phyloP scores from a whole-genome alignment of 2,329 filamentous ascomycete species.

The Paracoccidioides lutzii region DNA sequence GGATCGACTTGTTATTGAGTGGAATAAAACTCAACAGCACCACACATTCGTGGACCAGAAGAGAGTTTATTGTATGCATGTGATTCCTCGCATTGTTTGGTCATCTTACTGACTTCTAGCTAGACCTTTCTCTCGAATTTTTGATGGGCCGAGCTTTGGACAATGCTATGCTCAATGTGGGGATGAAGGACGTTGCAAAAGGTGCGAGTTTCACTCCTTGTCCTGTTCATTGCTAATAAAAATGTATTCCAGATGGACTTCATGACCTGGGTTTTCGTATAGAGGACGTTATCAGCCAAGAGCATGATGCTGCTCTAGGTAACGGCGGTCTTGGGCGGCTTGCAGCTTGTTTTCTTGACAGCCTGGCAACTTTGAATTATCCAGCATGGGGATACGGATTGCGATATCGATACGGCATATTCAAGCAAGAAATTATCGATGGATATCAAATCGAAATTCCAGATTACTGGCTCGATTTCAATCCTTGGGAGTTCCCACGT shows the following conservation, averaged over 20 bases:
- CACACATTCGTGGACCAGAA: slow-evolving; percentile 87
- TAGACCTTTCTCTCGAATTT: slow-evolving; percentile 87
- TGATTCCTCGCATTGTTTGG: background rate
- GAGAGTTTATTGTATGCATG: slow-evolving; percentile 65
- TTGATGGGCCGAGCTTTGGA: slow-evolving; percentile 93
- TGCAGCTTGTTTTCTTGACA: slow-evolving; percentile 94
- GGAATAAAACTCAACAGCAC: slow-evolving; percentile 96
- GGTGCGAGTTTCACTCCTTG: slow-evolving; percentile 36
- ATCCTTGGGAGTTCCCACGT: slow-evolving; percentile 95
- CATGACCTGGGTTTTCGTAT: slow-evolving; percentile 87
- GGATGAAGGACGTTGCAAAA: slow-evolving; percentile 70
- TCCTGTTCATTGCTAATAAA: slow-evolving; percentile 4
- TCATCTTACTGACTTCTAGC: background rate
- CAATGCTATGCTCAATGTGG: slow-evolving; percentile 97
- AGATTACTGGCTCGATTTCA: slow-evolving; percentile 98
- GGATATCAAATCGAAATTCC: slow-evolving; percentile 97
- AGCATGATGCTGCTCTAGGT: slow-evolving; percentile 89
- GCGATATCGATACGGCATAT: slow-evolving; percentile 92
- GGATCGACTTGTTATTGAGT: slow-evolving; percentile 83
- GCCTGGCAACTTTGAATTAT: slow-evolving; percentile 84
- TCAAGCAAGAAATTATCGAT: slow-evolving; percentile 98
- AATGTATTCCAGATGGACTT: slow-evolving; percentile 51
- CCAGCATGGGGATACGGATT: slow-evolving; percentile 96
- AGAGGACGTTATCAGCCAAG: slow-evolving; percentile 87
- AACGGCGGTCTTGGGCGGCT: slow-evolving; percentile 92